Base-by-base conservation (phyloP, 306 rosid genomes). In the Prunus mume region DNA sequence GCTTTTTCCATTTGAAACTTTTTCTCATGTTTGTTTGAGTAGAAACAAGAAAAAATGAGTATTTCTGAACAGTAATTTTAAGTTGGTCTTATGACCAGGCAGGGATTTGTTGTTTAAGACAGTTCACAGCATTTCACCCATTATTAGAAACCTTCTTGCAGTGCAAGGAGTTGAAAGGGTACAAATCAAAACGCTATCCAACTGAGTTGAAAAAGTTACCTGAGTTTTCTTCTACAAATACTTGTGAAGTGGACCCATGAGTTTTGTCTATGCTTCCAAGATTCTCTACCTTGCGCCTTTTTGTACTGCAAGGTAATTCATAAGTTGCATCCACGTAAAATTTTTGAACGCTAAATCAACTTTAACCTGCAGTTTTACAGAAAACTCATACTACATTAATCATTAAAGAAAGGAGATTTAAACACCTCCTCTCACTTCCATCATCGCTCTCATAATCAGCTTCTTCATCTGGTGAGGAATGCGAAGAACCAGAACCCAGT, bases 231-330 rank as follows among this genome's bases (percentile, higher is more conserved):
- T 22, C 62, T 20, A 22, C 65, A 12, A 45, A 5, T 14, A 25
- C 58, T 52, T 45, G 58, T 19, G 68, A 67, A 76, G 32, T 68
- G 0, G 61, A 66, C 25, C 24, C 74, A 38, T 2, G n/a, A 17
- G 19, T 17, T 55, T 76, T 68, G 12, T 54, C 67, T 0, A 18
- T 17, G 68, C 22, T 68, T 27, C 41, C 74, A 38, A 43, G 18
- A 65, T 34, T 51, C n/a, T 76, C 74, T 47, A 76, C 58, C 65
- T 66, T 76, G 5, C 15, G 32, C 67, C 80, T 56, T 28, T 76
- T 76, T 55, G 56, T 28, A 38, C 80, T 67, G 74, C 15, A 67
- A 38, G 25, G 38, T 50, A 41, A 58, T 50, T 43, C 67, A 75
- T 28, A 28, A 5, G 15, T 24, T 28, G 25, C 18, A 65, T 34